These are phyloP conservation scores for Phlebiopsis flavidoalba DNA, from an alignment of 768 basidiomycete species.

Conservation along the genomic window DNA sequence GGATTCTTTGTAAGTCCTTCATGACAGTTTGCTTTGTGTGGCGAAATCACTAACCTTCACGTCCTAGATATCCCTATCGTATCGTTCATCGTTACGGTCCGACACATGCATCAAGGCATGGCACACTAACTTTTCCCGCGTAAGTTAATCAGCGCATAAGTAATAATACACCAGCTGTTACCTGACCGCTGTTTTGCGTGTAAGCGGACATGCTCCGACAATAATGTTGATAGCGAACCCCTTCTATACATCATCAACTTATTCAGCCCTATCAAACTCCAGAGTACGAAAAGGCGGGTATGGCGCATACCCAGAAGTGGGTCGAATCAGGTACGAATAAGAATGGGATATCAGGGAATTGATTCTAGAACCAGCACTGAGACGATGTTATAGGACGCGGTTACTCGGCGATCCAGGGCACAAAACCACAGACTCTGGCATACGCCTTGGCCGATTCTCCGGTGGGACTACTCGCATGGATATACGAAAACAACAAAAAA, in stretches of 20 bases:
- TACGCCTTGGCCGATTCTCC: constrained; percentile 56
- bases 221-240: not conserved
- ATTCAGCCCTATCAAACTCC: too few relatives aligned
- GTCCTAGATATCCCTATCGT: constrained; percentile 10
- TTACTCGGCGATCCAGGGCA: constrained; percentile 27
- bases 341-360: not conserved
- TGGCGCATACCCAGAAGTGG: not conserved
- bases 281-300: not conserved
- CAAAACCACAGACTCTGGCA: constrained; percentile 33
- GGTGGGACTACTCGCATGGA: constrained; percentile 37
- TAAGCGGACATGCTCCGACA: not conserved
- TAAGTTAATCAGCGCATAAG: not conserved
- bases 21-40: not conserved
- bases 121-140: constrained; percentile 16
- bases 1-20: constrained; percentile 28
- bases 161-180: too few relatives aligned
- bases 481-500: too few relatives aligned
- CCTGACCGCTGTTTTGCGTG: not conserved
- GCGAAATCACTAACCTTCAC: not conserved
- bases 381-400: constrained; percentile 18
- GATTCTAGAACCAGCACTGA: not conserved
- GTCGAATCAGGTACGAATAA: not conserved
- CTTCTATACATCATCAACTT: not conserved
- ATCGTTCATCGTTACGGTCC: constrained; percentile 12
- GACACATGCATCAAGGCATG: constrained; percentile 18